Percentiles rank a stretch among this genome's conserved stretches.
These are phyloP conservation scores for Magnusiomyces tetraspermus DNA, from an alignment of 1,139 yeast species.

Conservation along the genomic window DNA sequence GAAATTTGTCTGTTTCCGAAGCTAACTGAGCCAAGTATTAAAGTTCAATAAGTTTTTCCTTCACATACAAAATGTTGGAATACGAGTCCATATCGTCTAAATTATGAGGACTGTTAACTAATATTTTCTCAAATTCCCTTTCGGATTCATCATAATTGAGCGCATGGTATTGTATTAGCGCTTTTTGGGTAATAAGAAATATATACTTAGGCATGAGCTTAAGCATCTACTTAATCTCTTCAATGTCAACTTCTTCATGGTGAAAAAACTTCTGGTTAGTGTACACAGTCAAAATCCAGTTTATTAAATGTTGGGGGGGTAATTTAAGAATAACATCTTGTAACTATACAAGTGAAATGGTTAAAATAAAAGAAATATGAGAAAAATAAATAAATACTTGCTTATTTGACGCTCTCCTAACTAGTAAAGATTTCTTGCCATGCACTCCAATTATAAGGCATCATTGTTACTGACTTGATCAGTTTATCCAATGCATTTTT, in stretches of 20 bases:
- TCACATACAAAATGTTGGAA: conserved; percentile 87
- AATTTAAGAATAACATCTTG: conserved; percentile 14
- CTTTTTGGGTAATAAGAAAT: conserved; percentile 70
- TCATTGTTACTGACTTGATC: conserved; percentile 47
- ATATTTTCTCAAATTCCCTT: conserved; percentile 61
- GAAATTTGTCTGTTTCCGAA: conserved; percentile 68
- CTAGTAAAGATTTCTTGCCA: conserved; percentile 78
- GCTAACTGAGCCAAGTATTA: conserved; percentile 84
- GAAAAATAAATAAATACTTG: conserved; percentile 8
- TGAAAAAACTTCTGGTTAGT: conserved; percentile 76
- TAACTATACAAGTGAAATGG: conserved; percentile 14
- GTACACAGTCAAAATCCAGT: conserved; percentile 58
- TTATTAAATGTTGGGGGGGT: conserved; percentile 32
- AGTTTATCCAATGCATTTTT: conserved; percentile 51
- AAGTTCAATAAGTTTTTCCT: conserved; percentile 78
- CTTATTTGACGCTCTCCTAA: conserved; percentile 51
- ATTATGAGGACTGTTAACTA: conserved; percentile 72
- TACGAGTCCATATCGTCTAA: conserved; percentile 86
- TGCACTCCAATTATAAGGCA: conserved; percentile 89
- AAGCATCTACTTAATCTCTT: conserved; percentile 38
- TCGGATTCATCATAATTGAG: conserved; percentile 79
- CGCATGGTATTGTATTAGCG: conserved; percentile 68
- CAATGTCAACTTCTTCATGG: conserved; percentile 38
- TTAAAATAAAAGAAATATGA: not conserved
- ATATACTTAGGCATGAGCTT: conserved; percentile 60